Evolutionary conservation across 768 basidiomycete genomes (phyloP).

Genomic region (Phanerodontia chrysosporium): DNA sequence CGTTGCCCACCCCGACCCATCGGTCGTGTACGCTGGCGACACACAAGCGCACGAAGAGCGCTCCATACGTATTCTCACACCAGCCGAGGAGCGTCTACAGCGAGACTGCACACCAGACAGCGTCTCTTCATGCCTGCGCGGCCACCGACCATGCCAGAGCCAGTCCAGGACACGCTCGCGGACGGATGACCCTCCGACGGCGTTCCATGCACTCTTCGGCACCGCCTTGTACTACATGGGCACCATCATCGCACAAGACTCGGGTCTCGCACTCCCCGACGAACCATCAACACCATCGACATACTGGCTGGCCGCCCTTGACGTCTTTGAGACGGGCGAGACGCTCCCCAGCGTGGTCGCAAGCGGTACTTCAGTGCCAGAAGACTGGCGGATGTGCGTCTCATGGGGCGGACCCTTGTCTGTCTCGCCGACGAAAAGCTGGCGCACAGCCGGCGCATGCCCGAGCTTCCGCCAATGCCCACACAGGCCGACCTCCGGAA

Average conservation of each 20-base stretch:
- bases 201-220: conserved; percentile 64
- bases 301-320: conserved; percentile 68
- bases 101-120: conserved; percentile 21
- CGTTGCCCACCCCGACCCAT: conserved; percentile 50
- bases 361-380: conserved; percentile 23
- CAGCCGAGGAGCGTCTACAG: conserved; percentile 20
- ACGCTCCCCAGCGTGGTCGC: conserved; percentile 44
- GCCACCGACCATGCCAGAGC: not conserved
- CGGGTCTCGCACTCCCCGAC: conserved; percentile 45
- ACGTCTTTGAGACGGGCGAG: conserved; percentile 68
- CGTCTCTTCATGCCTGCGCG: not conserved
- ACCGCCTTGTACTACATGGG: conserved; percentile 63
- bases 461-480: not conserved
- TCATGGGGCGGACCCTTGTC: conserved; percentile 62
- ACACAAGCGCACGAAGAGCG: not conserved
- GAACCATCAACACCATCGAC: conserved; percentile 49
- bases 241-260: conserved; percentile 50
- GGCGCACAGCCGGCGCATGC: not conserved
- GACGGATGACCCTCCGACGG: conserved; percentile 47
- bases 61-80: conserved; percentile 21
- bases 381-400: conserved; percentile 69
- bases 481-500: conserved; percentile 7
- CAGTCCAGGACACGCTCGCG: not conserved
- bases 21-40: conserved; percentile 38
- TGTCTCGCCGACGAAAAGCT: conserved; percentile 49